Evolutionary conservation across 2,329 filamentous ascomycete genomes (phyloP).

Genomic region (Aspergillus phoenicis): DNA sequence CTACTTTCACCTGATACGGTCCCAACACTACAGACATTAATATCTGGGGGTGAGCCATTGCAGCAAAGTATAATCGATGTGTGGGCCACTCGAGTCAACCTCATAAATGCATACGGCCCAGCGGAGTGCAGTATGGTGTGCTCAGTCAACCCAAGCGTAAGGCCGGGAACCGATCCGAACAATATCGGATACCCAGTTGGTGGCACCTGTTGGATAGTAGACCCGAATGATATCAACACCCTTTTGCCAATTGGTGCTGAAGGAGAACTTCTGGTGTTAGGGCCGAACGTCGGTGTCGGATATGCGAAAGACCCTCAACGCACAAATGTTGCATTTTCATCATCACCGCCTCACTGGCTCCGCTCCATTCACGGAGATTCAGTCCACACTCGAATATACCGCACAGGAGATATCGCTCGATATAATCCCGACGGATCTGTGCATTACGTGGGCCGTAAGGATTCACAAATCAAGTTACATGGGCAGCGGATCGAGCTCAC

Average conservation of each 20-base stretch:
- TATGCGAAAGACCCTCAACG: no score
- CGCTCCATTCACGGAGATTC: no score
- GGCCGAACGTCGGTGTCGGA: neutral
- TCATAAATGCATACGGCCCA: neutral
- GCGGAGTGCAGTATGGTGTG: neutral
- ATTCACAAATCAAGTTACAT: constrained; percentile 33
- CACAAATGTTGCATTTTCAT: no score
- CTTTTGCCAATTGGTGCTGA: neutral
- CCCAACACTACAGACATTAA: neutral
- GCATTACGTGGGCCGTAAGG: constrained; percentile 29
- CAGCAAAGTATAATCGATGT: neutral
- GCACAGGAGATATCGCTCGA: neutral
- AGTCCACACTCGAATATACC: no score
- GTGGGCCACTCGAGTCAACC: neutral
- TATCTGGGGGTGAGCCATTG: neutral
- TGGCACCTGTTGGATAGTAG: no score
- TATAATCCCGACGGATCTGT: constrained; percentile 22
- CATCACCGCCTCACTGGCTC: no score
- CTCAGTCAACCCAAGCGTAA: neutral
- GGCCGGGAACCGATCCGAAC: neutral
- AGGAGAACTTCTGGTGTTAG: neutral
- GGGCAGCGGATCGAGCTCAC: constrained; percentile 36
- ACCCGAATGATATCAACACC: no score
- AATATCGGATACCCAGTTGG: neutral
- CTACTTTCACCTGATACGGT: neutral